Evolutionary conservation across 441 rosid species (phyloP).

Genomic region (Mallotus repandus): DNA sequence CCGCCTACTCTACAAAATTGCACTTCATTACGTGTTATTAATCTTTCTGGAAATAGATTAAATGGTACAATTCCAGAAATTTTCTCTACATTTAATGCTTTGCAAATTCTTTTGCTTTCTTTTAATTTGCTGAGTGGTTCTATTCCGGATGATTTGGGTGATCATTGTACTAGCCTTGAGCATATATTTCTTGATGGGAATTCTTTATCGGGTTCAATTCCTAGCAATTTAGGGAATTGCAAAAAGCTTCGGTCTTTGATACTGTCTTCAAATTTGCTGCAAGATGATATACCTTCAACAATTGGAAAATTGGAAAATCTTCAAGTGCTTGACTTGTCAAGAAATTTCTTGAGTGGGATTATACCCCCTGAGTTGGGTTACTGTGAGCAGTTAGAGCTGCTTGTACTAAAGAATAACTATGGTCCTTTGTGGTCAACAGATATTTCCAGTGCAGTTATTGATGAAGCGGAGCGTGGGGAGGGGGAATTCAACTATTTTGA

Average conservation of each 20-base stretch:
- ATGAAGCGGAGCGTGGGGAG: constrained; percentile 32
- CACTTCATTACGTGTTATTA: constrained; percentile 35
- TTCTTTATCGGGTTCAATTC: constrained; percentile 36
- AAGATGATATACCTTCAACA: constrained; percentile 43
- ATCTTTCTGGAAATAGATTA: constrained; percentile 43
- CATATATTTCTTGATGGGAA: constrained; percentile 48
- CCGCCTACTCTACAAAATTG: constrained; percentile 36
- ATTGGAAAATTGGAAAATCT: constrained; percentile 42
- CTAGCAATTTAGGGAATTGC: constrained; percentile 44
- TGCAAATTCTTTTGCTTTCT: constrained; percentile 37
- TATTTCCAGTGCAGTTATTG: constrained; percentile 18
- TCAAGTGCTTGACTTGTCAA: constrained; percentile 50
- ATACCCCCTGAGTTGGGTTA: constrained; percentile 41
- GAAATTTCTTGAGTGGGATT: constrained; percentile 43
- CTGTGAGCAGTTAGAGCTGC: constrained; percentile 37
- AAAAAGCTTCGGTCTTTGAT: constrained; percentile 34
- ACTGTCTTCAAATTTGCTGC: constrained; percentile 49
- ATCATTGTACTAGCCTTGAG: constrained; percentile 42
- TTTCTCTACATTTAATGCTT: constrained; percentile 21
- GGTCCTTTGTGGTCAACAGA: constrained; percentile 36
- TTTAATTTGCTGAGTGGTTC: constrained; percentile 38
- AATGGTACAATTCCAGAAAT: constrained; percentile 41
- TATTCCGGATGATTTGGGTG: constrained; percentile 40
- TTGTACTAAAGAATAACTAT: constrained; percentile 39
- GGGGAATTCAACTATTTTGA: constrained; percentile 47